phyloP scores from a whole-genome alignment of 176 grass and related monocot species.

The barley (Hordeum vulgare) region DNA sequence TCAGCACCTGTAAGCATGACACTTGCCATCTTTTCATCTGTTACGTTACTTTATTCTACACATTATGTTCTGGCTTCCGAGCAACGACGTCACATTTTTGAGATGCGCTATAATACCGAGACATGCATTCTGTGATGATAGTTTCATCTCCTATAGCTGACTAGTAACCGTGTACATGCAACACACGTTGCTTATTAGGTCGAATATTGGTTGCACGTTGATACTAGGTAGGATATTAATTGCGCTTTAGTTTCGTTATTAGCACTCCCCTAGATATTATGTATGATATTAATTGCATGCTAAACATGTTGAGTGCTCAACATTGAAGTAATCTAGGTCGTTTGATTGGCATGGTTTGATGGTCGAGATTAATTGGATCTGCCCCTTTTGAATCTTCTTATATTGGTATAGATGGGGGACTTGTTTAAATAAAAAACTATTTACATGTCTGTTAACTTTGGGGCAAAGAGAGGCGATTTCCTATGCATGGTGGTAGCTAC shows the following conservation, averaged over 20 bases:
- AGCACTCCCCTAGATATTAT: too few relatives aligned
- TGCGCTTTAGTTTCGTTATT: too few relatives aligned
- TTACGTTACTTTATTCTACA: constrained; percentile 5
- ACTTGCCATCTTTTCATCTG: constrained; percentile 1
- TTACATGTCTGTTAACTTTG: background rate
- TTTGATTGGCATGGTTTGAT: background rate
- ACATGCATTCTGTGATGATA: background rate
- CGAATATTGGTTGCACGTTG: too few relatives aligned
- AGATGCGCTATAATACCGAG: background rate
- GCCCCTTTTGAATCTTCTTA: background rate
- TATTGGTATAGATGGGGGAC: background rate
- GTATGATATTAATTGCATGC: too few relatives aligned
- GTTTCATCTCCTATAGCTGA: background rate
- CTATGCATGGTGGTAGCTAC: too few relatives aligned
- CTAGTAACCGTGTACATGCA: background rate
- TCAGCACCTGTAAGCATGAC: constrained; percentile 78
- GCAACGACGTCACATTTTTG: constrained; percentile 5
- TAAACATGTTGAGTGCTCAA: background rate
- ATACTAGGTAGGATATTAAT: too few relatives aligned
- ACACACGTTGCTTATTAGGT: background rate
- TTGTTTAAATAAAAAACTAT: background rate
- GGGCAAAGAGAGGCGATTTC: too few relatives aligned
- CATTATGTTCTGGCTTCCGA: background rate
- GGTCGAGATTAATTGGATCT: background rate
- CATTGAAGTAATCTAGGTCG: background rate